These are phyloP conservation scores for Pyrenophora tritici-repentis DNA, from an alignment of 2,329 filamentous ascomycete species.

Conservation along the genomic window DNA sequence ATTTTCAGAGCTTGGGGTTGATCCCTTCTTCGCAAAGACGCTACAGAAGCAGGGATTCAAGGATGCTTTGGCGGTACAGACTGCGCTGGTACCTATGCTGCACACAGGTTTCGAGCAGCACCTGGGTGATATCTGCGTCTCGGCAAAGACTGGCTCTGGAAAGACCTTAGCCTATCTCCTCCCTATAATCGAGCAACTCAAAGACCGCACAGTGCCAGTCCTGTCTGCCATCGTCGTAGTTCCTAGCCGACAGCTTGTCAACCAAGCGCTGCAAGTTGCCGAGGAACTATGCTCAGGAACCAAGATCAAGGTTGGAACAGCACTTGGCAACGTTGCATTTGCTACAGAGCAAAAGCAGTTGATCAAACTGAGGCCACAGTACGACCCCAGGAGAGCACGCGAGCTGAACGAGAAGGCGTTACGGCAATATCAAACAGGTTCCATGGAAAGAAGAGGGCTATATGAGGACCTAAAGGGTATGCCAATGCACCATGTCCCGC, in stretches of 20 bases:
- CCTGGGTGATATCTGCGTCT: slow-evolving; percentile 81
- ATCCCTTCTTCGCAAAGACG: slow-evolving; percentile 62
- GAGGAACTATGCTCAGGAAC: slow-evolving; percentile 73
- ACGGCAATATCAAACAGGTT: slow-evolving; percentile 35
- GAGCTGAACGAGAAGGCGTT: slow-evolving; percentile 50
- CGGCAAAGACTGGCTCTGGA: slow-evolving; percentile 91
- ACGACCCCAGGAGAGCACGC: slow-evolving; percentile 67
- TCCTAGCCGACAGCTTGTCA: slow-evolving; percentile 87
- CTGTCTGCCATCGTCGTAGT: slow-evolving; percentile 83
- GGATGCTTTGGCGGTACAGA: slow-evolving; percentile 78
- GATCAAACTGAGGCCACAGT: slow-evolving; percentile 62
- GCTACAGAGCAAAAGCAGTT: slow-evolving; percentile 66
- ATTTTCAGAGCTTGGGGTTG: slow-evolving; percentile 70
- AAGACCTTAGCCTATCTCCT: slow-evolving; percentile 93
- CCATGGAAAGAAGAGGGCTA: slow-evolving; percentile 45
- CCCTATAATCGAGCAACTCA: slow-evolving; percentile 79
- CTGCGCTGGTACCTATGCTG: slow-evolving; percentile 78
- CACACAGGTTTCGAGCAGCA: slow-evolving; percentile 66
- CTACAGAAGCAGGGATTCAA: slow-evolving; percentile 72
- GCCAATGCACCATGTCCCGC: slow-evolving; percentile 67
- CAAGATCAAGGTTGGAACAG: slow-evolving; percentile 76
- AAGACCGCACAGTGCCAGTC: slow-evolving; percentile 65
- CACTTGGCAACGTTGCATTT: slow-evolving; percentile 80
- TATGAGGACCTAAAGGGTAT: slow-evolving; percentile 47
- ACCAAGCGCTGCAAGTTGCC: slow-evolving; percentile 79